A percentile compares a stretch with the other conserved stretches of the same genome.
Conservation (phyloP, 768 basidiomycete genomes). For the Albatrellus ellisii region DNA sequence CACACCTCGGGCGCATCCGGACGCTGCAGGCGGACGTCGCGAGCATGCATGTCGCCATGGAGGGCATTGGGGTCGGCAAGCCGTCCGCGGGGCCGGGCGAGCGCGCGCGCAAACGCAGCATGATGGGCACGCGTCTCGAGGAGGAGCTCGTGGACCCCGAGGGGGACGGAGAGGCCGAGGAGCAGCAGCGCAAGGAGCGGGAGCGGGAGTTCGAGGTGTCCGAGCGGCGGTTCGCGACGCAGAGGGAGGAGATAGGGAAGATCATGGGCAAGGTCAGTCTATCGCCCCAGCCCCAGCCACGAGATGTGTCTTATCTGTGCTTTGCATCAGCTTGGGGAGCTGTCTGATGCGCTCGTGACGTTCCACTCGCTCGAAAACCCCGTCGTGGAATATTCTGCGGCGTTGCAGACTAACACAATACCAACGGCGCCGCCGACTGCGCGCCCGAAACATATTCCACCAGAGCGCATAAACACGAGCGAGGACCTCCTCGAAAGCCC, state of each 20-base stretch:
- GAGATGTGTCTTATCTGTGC: slow-evolving; percentile 2
- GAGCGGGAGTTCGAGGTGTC: slow-evolving; percentile 60
- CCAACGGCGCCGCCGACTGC: no score
- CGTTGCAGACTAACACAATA: no score
- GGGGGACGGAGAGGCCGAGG: slow-evolving; percentile 27
- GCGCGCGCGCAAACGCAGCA: not conserved
- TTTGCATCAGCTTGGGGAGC: slow-evolving; percentile 37
- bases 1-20: slow-evolving; percentile 53
- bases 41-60: slow-evolving; percentile 64
- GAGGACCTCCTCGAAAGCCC: no score
- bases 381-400: no score
- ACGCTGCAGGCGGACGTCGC: slow-evolving; percentile 64
- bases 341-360: slow-evolving; percentile 28
- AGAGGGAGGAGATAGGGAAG: slow-evolving; percentile 52
- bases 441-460: no score
- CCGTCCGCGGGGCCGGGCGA: slow-evolving; percentile 1
- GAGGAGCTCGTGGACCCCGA: slow-evolving; percentile 26
- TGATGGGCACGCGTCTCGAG: slow-evolving; percentile 3
- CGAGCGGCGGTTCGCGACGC: slow-evolving; percentile 53
- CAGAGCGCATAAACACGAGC: no score
- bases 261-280: slow-evolving; percentile 60
- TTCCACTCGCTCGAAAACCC: slow-evolving; percentile 34
- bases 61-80: slow-evolving; percentile 34
- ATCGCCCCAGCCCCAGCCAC: slow-evolving; percentile 1
- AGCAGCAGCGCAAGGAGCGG: slow-evolving; percentile 29